Base-by-base conservation (phyloP, 2,329 filamentous ascomycete genomes). In the Eutypella sp. region DNA sequence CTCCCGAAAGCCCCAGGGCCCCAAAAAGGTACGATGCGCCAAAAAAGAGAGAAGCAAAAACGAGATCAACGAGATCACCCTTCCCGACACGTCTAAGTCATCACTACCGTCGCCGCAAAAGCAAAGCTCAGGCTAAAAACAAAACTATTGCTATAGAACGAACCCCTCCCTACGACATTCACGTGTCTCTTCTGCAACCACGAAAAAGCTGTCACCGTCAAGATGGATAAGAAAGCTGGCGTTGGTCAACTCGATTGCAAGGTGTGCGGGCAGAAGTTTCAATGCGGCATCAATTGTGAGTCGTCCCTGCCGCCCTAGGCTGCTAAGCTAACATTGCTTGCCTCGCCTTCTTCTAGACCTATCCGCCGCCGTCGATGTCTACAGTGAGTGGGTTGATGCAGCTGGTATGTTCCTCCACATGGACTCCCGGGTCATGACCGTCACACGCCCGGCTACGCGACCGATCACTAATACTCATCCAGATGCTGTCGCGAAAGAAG, bases 111-210 rank as follows among this genome's bases (percentile, higher is more conserved):
- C n/a, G n/a, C n/a, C n/a, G n/a, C n/a, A n/a, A n/a, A n/a, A n/a
- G n/a, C n/a, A n/a, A n/a, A n/a, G n/a, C n/a, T n/a, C n/a, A n/a
- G n/a, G n/a, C n/a, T n/a, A n/a, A n/a, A n/a, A n/a, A n/a, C n/a
- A n/a, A n/a, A n/a, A n/a, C n/a, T n/a, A n/a, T n/a, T n/a, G n/a
- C n/a, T n/a, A n/a, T n/a, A 86, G 83, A 71, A 78, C 64, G 87
- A 91, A 57, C 79, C 82, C 34, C 76, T 93, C 16, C 78, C 85
- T 3, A 91, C 88, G 3, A 81, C 82, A n/a, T 99, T 99, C 68
- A 89, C 91, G 47, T 99, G 93, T 65, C 83, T 99, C 39, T 99
- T 99, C 72, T 99, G 93, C 76, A 97, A 96, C 67, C 91, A 97
- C 70, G 93, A 97, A 65, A 93, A 89, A 55, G 89, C 91, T 0